These are phyloP conservation scores for Gloeostereum incarnatum DNA, from an alignment of 768 basidiomycete genomes.

Conservation along the genomic window DNA sequence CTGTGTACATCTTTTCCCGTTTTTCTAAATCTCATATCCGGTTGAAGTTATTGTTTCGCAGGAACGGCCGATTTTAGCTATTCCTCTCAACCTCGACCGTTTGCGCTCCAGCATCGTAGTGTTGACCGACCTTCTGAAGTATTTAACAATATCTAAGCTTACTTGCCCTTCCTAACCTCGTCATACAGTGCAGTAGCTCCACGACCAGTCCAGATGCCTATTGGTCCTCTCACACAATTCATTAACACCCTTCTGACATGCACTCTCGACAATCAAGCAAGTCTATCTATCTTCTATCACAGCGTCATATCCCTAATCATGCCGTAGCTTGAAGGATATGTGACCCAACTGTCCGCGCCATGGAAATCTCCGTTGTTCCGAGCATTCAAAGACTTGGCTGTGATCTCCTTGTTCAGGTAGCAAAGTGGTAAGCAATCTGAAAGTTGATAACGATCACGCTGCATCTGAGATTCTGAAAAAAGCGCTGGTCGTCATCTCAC, in stretches of 20 bases:
- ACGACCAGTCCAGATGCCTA: slow-evolving; percentile 60
- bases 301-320: slow-evolving; percentile 1
- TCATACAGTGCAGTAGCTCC: slow-evolving; percentile 36
- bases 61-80: slow-evolving; percentile 37
- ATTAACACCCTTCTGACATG: slow-evolving; percentile 38
- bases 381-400: slow-evolving; percentile 46
- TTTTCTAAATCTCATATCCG: too few species aligned
- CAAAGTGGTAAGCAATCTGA: slow-evolving; percentile 31
- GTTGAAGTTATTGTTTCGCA: too few species aligned
- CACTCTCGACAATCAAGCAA: slow-evolving; percentile 37
- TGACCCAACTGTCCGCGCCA: slow-evolving; percentile 41
- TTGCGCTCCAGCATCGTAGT: slow-evolving; percentile 44
- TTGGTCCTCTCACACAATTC: slow-evolving; percentile 53
- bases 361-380: slow-evolving; percentile 47
- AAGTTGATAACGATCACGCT: neutral
- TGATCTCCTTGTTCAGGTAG: slow-evolving; percentile 36
- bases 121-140: slow-evolving; percentile 51
- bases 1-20: neutral
- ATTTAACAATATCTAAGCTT: slow-evolving; percentile 5
- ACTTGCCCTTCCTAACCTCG: slow-evolving; percentile 4
- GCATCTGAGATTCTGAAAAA: neutral
- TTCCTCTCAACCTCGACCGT: slow-evolving; percentile 54
- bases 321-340: slow-evolving; percentile 34
- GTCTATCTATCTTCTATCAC: neutral
- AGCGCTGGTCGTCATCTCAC: slow-evolving; percentile 49